Evolutionary conservation across 495 filamentous ascomycete species (phyloP), one percentile per base, ranked within the genome.

Genomic region (Aspergillus bridgeri): DNA sequence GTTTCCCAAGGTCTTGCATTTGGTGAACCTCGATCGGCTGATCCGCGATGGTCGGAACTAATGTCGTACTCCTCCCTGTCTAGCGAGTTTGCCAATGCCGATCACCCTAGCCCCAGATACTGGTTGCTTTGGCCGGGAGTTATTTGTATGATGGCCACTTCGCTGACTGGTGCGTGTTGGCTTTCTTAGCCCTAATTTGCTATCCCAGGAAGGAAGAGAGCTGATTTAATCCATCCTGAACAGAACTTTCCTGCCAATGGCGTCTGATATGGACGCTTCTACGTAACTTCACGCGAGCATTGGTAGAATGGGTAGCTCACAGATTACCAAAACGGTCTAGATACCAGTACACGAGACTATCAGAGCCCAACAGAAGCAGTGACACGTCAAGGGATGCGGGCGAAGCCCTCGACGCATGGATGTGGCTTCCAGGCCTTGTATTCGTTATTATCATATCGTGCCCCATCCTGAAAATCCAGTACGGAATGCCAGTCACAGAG

Each of bases 121-220:
- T 55, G 53, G 53, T 43, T 55, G 5, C 53, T 55, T 9, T 55
- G 53, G 53, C 53, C 53, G 2, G 53, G 53, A 3, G 53, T 55
- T 7, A 25, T 46, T 8, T 55, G 53, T 47, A 55, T 55, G 53
- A 45, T 45, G 18, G 25, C 53, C 3, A 45, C 53, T 13, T 42
- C 53, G 5, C 19, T 55, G 0, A 47, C 53, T 15, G 53, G 53
- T 55, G 25, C 3, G 51, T 42, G 27, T 44, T 44, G 1, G 13
- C 7, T 38, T 38, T 15, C 33, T 11, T 13, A 38, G 13, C 2
- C 13, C 7, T 15, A 13, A 15, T 13, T 15, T 3, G 1, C 3
- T 15, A 38, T 11, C 9, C 33, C 33, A 38, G 8, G 17, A 38
- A 15, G 8, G 13, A 9, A 13, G 3, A 38, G 13, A 38, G 6